Conservation (phyloP, 2,329 filamentous ascomycete species). For the Cladophialophora psammophila region DNA sequence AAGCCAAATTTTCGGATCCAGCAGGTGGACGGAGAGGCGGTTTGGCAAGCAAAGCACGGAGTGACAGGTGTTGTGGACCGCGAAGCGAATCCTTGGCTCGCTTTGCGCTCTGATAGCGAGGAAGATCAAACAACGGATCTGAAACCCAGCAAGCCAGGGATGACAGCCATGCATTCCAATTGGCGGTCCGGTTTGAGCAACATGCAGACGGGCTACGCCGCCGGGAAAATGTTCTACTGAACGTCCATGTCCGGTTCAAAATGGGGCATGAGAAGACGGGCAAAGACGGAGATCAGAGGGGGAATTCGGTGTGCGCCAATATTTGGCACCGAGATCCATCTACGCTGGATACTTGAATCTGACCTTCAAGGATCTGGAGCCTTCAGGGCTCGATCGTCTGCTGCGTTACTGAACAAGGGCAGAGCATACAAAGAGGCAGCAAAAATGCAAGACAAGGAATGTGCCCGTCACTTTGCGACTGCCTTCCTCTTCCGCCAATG, state of each 20-base stretch:
- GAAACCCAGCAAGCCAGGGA: background rate
- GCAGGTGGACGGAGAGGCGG: conserved; percentile 2
- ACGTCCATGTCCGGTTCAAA: background rate
- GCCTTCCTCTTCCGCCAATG: background rate
- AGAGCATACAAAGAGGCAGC: background rate
- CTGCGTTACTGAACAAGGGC: background rate
- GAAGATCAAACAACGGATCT: conserved; percentile 9
- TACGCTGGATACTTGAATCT: background rate
- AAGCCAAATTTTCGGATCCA: background rate
- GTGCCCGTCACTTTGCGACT: background rate
- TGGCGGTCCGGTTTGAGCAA: background rate
- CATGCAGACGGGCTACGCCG: background rate
- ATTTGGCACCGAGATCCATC: too few species aligned
- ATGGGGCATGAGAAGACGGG: background rate
- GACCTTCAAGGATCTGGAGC: background rate
- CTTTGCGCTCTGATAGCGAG: background rate
- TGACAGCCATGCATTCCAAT: background rate
- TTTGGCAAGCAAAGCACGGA: background rate
- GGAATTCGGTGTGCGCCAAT: background rate
- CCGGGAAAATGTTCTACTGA: background rate
- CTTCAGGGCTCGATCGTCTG: background rate
- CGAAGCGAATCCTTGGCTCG: background rate
- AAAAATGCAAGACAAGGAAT: background rate
- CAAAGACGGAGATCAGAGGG: conserved; percentile 1
- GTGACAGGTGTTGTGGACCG: background rate